phyloP scores from a whole-genome alignment of 2,329 filamentous ascomycete species.

The Aspergillus sp. region DNA sequence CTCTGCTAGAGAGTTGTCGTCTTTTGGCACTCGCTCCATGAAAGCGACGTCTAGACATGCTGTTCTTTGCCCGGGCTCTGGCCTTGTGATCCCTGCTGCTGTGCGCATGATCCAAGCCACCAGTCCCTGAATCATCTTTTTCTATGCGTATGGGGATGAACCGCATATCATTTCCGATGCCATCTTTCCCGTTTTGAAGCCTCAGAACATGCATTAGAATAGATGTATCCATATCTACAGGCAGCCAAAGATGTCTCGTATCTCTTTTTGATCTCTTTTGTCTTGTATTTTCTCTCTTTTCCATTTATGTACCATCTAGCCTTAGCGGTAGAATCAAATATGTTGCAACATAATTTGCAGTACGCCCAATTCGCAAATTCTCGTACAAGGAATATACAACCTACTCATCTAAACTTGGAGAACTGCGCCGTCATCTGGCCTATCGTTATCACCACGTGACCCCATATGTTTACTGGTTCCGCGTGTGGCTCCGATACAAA shows the following conservation, averaged over 20 bases:
- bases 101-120: neutral
- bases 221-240: conserved; percentile 36
- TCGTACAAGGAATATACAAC: too few species aligned
- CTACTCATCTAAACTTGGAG: neutral
- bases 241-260: conserved; percentile 13
- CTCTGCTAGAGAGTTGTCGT: neutral
- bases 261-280: conserved; percentile 4
- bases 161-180: conserved; percentile 15
- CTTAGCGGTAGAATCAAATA: conserved; percentile 4
- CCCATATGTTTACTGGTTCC: neutral
- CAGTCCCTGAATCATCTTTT: conserved; percentile 11
- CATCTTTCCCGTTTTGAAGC: conserved; percentile 16
- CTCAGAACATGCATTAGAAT: conserved; percentile 29
- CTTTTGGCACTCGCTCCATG: neutral
- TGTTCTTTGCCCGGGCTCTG: conserved; percentile 6
- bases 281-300: conserved; percentile 1
- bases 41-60: conserved; percentile 11
- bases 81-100: conserved; percentile 2
- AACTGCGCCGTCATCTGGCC: too few species aligned
- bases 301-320: conserved; percentile 7
- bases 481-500: neutral
- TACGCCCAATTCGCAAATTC: neutral
- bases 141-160: conserved; percentile 17
- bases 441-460: neutral
- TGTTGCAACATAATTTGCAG: neutral